These are phyloP conservation scores for Sorghum bicolor DNA, from an alignment of 176 grass and related monocot species.

Conservation along the genomic window DNA sequence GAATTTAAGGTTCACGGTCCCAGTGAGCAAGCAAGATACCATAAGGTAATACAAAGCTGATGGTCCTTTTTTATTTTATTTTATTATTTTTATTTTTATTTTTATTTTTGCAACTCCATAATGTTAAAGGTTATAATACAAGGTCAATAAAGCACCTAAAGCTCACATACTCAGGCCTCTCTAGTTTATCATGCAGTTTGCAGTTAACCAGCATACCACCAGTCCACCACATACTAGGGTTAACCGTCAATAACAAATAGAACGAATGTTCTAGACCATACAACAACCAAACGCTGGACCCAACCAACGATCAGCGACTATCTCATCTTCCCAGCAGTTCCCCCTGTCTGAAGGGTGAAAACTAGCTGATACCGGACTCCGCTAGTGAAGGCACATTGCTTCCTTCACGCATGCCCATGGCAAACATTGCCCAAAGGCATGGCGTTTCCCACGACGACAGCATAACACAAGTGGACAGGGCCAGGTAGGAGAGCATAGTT, in stretches of 20 bases:
- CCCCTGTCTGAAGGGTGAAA: slow-evolving; percentile 12
- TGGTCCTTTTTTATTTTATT: slow-evolving; percentile 23
- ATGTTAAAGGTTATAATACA: slow-evolving; percentile 41
- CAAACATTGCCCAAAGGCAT: slow-evolving; percentile 14
- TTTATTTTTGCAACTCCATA: background rate
- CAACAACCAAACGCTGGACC: slow-evolving; percentile 37
- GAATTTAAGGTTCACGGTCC: background rate
- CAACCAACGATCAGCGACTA: background rate
- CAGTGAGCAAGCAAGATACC: background rate
- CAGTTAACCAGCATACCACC: slow-evolving; percentile 34
- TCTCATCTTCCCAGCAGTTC: slow-evolving; percentile 26
- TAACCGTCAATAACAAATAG: slow-evolving; percentile 50
- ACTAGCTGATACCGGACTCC: slow-evolving; percentile 15
- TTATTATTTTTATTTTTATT: too few relatives aligned
- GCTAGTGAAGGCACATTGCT: slow-evolving; percentile 38
- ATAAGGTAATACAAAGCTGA: background rate
- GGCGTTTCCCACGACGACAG: background rate
- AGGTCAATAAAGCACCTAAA: slow-evolving; percentile 32
- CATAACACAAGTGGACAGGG: slow-evolving; percentile 8
- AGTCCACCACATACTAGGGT: slow-evolving; percentile 44
- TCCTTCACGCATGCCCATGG: slow-evolving; percentile 34
- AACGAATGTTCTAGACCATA: slow-evolving; percentile 52
- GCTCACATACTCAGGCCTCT: slow-evolving; percentile 38
- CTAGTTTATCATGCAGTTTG: slow-evolving; percentile 37
- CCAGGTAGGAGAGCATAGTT: background rate